A percentile compares a stretch with the other conserved stretches of the same genome.
phyloP scores from a whole-genome alignment of 441 rosid genomes.

The Populus hybrid region DNA sequence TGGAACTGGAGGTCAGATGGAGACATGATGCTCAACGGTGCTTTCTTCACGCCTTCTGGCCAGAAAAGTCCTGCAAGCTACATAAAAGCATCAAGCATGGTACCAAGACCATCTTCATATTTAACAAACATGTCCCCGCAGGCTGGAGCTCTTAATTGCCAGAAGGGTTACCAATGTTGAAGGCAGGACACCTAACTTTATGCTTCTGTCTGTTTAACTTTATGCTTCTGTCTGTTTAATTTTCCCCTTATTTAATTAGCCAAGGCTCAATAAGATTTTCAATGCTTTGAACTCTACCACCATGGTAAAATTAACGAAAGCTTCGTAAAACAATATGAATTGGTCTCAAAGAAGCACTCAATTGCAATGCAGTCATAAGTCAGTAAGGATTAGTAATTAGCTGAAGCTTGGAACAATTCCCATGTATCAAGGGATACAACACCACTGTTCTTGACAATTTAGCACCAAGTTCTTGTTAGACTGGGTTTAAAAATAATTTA shows the following conservation, averaged over 20 bases:
- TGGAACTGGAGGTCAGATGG: constrained; percentile 40
- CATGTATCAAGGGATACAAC: not conserved
- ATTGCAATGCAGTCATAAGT: not conserved
- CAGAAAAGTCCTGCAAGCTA: constrained; percentile 63
- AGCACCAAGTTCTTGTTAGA: not conserved
- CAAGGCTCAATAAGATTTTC: constrained; percentile 1
- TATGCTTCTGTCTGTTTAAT: constrained; percentile 3
- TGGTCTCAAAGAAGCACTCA: no score
- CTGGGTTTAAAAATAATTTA: not conserved
- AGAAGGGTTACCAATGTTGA: constrained; percentile 42
- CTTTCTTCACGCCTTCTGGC: constrained; percentile 78
- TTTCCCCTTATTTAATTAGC: not conserved
- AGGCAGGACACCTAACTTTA: not conserved
- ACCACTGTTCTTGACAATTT: not conserved
- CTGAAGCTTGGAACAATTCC: not conserved
- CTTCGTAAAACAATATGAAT: no score
- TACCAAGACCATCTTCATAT: constrained; percentile 67
- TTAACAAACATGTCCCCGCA: constrained; percentile 49
- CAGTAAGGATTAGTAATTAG: not conserved
- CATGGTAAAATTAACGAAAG: not conserved
- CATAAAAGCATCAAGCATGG: constrained; percentile 75
- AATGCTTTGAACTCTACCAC: not conserved
- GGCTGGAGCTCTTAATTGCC: constrained; percentile 67
- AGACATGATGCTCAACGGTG: constrained; percentile 72
- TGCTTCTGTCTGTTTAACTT: constrained; percentile 1